phyloP scores from a whole-genome alignment of 306 rosid genomes.

The Mucuna pruriens region DNA sequence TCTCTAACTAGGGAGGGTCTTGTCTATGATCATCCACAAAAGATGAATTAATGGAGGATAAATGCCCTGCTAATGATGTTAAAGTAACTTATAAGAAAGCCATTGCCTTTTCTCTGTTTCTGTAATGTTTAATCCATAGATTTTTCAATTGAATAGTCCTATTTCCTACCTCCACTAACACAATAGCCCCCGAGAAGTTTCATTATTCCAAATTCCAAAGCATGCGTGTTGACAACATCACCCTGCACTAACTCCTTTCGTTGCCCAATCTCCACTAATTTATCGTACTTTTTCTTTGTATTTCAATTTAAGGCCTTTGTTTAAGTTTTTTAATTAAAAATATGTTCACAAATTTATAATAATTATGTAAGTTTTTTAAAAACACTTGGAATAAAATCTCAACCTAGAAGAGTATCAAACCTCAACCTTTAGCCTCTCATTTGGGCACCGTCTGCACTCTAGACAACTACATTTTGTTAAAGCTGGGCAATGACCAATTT shows the following conservation, averaged over 20 bases:
- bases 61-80: slow-evolving; percentile 18
- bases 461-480: not conserved
- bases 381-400: not conserved
- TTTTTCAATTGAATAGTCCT: slow-evolving; percentile 17
- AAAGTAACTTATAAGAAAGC: slow-evolving; percentile 21
- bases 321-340: not conserved
- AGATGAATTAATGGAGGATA: slow-evolving; percentile 14
- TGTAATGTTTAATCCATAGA: slow-evolving; percentile 5
- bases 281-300: not conserved
- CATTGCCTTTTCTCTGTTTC: not conserved
- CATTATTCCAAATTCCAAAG: slow-evolving; percentile 29
- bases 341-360: not conserved
- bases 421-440: not conserved
- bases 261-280: slow-evolving; percentile 18
- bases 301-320: not conserved
- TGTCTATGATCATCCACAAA: not conserved
- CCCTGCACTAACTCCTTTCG: slow-evolving; percentile 34
- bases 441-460: not conserved
- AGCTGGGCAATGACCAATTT: slow-evolving; percentile 15
- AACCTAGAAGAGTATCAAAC: not conserved
- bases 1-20: not conserved
- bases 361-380: not conserved
- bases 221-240: slow-evolving; percentile 54
- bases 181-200: slow-evolving; percentile 37
- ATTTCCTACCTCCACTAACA: slow-evolving; percentile 50